phyloP scores from a whole-genome alignment of 1,284 basidiomycete species.

The Malassezia slooffiae region DNA sequence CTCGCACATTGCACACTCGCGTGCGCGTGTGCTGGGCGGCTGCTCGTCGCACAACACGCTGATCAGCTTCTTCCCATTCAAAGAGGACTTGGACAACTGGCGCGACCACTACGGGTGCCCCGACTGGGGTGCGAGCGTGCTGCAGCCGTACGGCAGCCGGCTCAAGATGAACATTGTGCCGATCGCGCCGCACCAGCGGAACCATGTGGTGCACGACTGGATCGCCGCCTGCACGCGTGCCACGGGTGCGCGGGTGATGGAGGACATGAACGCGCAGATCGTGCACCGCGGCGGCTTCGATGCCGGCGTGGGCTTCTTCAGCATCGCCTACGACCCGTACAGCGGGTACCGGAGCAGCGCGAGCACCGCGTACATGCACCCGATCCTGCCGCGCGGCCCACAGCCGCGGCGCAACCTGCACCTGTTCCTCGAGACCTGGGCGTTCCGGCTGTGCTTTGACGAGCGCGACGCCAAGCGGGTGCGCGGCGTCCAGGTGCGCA shows the following conservation, averaged over 20 bases:
- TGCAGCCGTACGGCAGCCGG: slow-evolving; percentile 45
- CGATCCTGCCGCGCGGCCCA: slow-evolving; percentile 45
- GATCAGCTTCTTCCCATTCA: slow-evolving; percentile 47
- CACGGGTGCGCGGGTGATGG: slow-evolving; percentile 40
- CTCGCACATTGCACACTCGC: slow-evolving; percentile 46
- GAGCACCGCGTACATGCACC: slow-evolving; percentile 45
- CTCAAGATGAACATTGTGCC: slow-evolving; percentile 47
- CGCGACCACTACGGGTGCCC: slow-evolving; percentile 38
- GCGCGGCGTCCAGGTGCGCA: slow-evolving; percentile 29
- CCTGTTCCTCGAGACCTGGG: slow-evolving; percentile 47
- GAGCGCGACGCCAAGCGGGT: slow-evolving; percentile 21
- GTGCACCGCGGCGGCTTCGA: slow-evolving; percentile 36
- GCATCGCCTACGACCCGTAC: slow-evolving; percentile 47
- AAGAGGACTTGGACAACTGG: slow-evolving; percentile 46
- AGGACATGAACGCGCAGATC: slow-evolving; percentile 43
- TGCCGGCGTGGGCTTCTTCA: slow-evolving; percentile 46
- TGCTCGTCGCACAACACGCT: slow-evolving; percentile 48
- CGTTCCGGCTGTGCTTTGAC: slow-evolving; percentile 27
- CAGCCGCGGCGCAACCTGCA: slow-evolving; percentile 43
- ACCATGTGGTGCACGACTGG: slow-evolving; percentile 45
- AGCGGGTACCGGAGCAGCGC: slow-evolving; percentile 40
- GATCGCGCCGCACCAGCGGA: slow-evolving; percentile 44
- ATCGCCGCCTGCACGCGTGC: slow-evolving; percentile 32
- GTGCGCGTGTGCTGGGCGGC: slow-evolving; percentile 45
- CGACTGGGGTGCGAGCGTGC: slow-evolving; percentile 30